Base-by-base conservation (phyloP, 306 rosid genomes). In the Sicyos baderoa region DNA sequence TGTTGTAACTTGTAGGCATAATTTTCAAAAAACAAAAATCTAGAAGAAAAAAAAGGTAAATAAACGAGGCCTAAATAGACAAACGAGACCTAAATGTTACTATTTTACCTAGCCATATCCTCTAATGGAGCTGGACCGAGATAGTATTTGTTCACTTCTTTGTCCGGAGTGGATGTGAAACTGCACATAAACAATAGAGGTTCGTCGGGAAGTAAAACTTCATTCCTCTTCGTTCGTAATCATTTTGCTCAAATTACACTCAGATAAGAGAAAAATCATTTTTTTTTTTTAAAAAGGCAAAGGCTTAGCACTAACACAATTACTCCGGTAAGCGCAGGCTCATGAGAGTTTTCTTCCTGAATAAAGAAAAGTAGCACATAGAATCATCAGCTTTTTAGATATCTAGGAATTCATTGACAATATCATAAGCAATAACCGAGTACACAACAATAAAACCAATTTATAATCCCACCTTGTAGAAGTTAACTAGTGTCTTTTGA, bases 151-250 rank as follows among this genome's bases (percentile, higher is more conserved):
- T 94, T 94, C 42, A 77, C 79, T 80, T 12, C 86, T 83, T 79
- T 86, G 84, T 94, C 97, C 1, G 89, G 97, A 19, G 97, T 90
- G n/a, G 99, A 90, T 48, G 96, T 88, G 83, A 94, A 94, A 68
- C 99, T 94, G 86, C 72, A 27, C 5, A 25, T 51, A 16, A 13
- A 15, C 18, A 4, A 49, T 7, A 25, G 3, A 17, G 22, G 50
- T 67, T 8, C 18, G 25, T 16, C 0, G 16, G 21, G 1, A 25
- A 25, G 44, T 22, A 45, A 19, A 13, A 14, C 53, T 64, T 12
- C 6, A 7, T 19, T 11, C 19, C 11, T 23, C 29, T 49, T 68
- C 17, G 21, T 11, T 35, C 17, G 21, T 11, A 17, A 49, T 23
- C n/a, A 6, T 69, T 52, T 29, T 52, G 9, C 49, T 69, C 55